Evolutionary conservation across 2,329 filamentous ascomycete genomes (phyloP), one percentile per base, ranked within the genome.

Genomic region (Arthrinium phaeospermum): DNA sequence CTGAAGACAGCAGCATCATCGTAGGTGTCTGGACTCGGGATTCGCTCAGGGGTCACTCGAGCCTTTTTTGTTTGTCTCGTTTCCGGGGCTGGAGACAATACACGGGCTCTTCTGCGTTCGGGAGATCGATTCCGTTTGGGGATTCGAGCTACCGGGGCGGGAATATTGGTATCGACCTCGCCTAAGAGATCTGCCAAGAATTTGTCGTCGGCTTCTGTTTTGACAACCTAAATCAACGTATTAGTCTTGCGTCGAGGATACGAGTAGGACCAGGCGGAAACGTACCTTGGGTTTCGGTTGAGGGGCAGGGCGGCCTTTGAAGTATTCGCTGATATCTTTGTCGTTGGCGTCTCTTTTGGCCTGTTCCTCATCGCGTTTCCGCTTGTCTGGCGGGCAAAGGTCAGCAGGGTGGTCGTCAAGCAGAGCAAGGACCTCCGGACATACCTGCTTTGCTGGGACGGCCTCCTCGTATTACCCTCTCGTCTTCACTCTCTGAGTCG

Each of bases 261-360:
- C 34, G 37, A 24, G 19, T 41, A 24, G 7, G 57, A 12, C 10
- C n/a, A 3, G 57, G 1, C 12, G n/a, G 10, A 37, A 22, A n/a
- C 82, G 72, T 82, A 95, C 94, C 89, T 98, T 98, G 24, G 93
- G 88, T 81, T 98, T 98, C 19, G 92, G 86, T 72, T 91, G 91
- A 69, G 88, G 82, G 75, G 88, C 88, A 73, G 86, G 86, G 46
- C 90, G 89, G 71, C 94, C 94, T 77, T 93, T 93, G 81, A 99
- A 98, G 83, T 97, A 99, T 78, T 97, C 96, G 83, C 92, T 95
- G 80, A 99, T 98, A 77, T 95, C 93, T 79, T 93, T 93, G 82
- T 97, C 95, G 76, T 95, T 94, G 81, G 94, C 95, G 77, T 97
- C 94, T 78, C 93, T 91, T 80, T 94, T 93, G 72, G 94, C 91